Evolutionary conservation across 495 filamentous ascomycete species (phyloP).

Genomic region (Aspergillus panamensis): DNA sequence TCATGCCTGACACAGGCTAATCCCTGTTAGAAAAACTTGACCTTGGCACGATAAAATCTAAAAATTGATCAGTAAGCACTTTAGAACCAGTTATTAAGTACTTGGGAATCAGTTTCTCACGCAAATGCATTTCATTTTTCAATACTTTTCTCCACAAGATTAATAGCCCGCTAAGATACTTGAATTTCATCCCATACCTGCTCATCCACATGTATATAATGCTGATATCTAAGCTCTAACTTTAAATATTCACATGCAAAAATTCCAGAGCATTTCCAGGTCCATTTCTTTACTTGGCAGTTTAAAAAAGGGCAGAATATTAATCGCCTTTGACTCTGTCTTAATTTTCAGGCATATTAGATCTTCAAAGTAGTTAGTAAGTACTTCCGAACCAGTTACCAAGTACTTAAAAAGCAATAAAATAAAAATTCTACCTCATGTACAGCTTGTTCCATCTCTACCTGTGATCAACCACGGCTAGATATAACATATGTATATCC

Average conservation of each 20-base stretch:
- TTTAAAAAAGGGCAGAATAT: background rate
- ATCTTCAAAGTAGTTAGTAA: no score
- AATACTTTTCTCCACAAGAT: background rate
- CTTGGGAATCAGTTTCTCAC: no score
- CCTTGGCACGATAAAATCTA: slow-evolving; percentile 6
- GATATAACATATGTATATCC: no score
- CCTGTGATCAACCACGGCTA: no score
- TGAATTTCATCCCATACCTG: background rate
- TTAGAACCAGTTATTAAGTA: background rate
- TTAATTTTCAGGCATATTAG: background rate
- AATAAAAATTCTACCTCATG: no score
- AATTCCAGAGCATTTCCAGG: no score
- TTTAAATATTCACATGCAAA: no score
- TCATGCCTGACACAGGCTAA: background rate
- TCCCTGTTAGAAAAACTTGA: background rate
- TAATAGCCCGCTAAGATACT: background rate
- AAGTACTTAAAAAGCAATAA: no score
- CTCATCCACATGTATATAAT: no score
- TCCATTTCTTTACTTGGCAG: slow-evolving; percentile 1
- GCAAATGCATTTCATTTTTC: slow-evolving; percentile 3
- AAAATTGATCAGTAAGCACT: background rate
- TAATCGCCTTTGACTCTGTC: background rate
- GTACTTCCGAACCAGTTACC: no score
- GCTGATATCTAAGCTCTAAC: no score
- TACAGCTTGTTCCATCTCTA: no score